Evolutionary conservation across 208 protist species (phyloP), one percentile per base, ranked within the genome.

Genomic region (Sergeia podlipaevii): DNA sequence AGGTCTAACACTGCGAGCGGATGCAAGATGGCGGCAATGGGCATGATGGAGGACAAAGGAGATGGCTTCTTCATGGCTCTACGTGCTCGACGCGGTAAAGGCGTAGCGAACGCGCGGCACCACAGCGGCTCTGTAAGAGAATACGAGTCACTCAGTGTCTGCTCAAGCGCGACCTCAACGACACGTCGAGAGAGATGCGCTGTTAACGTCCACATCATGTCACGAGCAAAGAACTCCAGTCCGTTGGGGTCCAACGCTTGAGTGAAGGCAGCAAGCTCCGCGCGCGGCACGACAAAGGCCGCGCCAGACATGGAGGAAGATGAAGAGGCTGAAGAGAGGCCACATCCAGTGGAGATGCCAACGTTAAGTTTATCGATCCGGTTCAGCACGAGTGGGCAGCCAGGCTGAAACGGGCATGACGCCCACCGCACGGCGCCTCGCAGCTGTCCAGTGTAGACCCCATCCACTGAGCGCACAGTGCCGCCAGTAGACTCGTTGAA

Each of bases 401-500:
- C 51, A 28, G 61, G 63, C 46, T 65, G 53, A 28, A 66, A 42
- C 32, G 55, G 53, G 46, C 63, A 75, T 0, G 63, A 38, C 13
- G 51, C 38, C 74, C 76, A 84, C 5, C 63, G 51, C 36, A 75
- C 79, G 15, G 42, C 27, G 17, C 79, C 79, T 21, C 13, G 11
- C 28, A 87, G 67, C 33, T 20, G 28, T 18, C 63, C 79, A 15
- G 55, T 43, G 63, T 46, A 65, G 20, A 63, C 34, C 27, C 61
- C 65, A 24, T 79, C 66, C 11, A 57, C 54, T 4, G 74, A 76
- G 8, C 45, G 34, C 2, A 57, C 50, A 30, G 56, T 38, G 20
- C 24, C 54, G 0, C 74, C 79, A n/a, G 55, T 71, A 37, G 63
- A 47, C 37, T 79, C 70, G 13, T 51, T 34, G 38, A 87, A 77